Conservation (phyloP, 345 rosid species). For the Orychophragmus violaceus region DNA sequence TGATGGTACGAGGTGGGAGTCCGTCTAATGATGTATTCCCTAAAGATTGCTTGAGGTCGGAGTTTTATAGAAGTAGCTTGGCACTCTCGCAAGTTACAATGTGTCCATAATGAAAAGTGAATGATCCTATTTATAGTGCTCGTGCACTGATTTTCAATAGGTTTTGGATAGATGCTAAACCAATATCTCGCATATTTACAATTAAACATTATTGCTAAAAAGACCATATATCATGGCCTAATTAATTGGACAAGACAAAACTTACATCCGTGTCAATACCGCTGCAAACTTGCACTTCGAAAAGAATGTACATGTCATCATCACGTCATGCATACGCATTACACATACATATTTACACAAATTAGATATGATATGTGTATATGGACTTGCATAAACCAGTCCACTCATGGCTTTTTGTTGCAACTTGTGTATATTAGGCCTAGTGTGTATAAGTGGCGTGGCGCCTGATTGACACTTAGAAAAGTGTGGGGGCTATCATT, state of each 20-base stretch:
- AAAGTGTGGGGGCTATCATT: background rate
- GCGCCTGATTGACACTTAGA: conserved; percentile 10
- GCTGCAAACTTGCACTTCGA: conserved; percentile 13
- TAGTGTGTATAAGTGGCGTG: conserved; percentile 18
- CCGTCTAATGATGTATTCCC: too few relatives aligned
- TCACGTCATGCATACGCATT: conserved; percentile 27
- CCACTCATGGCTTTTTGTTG: conserved; percentile 16
- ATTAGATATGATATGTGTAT: background rate
- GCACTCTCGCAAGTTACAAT: too few relatives aligned
- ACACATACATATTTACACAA: background rate
- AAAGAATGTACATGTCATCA: conserved; percentile 21
- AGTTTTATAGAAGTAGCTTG: too few relatives aligned
- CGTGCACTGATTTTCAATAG: too few relatives aligned
- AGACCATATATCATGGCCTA: background rate
- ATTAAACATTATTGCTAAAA: background rate
- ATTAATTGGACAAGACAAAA: conserved; percentile 7
- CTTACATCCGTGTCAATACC: conserved; percentile 20
- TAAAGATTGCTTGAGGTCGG: too few relatives aligned
- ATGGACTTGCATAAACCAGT: conserved; percentile 4
- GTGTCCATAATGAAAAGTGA: too few relatives aligned
- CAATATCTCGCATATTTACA: too few relatives aligned
- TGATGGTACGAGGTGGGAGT: too few relatives aligned
- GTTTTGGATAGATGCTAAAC: too few relatives aligned
- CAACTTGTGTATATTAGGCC: background rate
- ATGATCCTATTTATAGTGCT: too few relatives aligned